Conservation (phyloP, 2,329 filamentous ascomycete genomes). For the Thermomyces lanuginosus region DNA sequence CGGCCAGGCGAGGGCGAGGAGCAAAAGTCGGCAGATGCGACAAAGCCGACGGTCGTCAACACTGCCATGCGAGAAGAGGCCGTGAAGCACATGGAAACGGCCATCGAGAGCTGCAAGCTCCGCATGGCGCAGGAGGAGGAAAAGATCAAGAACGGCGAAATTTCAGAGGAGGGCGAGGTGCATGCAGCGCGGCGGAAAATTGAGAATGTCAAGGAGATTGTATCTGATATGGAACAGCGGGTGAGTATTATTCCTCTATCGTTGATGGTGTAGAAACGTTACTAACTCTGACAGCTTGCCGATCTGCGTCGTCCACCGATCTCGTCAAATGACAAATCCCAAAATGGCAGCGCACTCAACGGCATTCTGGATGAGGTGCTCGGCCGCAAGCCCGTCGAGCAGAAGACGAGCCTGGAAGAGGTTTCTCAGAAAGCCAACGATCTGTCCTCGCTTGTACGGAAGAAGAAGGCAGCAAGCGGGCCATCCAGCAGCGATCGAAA, state of each 20-base stretch:
- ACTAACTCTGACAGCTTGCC: conserved; percentile 28
- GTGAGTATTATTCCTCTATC: conserved; percentile 20
- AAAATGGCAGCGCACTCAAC: conserved; percentile 29
- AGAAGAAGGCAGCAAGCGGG: conserved; percentile 31
- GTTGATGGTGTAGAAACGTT: neutral
- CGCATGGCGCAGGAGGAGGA: conserved; percentile 39
- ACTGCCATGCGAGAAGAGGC: conserved; percentile 42
- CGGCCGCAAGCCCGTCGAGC: conserved; percentile 36
- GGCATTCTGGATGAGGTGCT: conserved; percentile 44
- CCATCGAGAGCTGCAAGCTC: conserved; percentile 41
- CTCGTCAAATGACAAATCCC: conserved; percentile 25
- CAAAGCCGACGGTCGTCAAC: conserved; percentile 26
- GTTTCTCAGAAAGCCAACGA: conserved; percentile 43
- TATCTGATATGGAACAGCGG: conserved; percentile 44
- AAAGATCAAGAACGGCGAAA: conserved; percentile 21
- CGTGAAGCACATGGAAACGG: conserved; percentile 42
- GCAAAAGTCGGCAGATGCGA: neutral
- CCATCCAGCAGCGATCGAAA: conserved; percentile 11
- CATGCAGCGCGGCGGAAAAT: conserved; percentile 32
- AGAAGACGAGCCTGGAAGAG: conserved; percentile 38
- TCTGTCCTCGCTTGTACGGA: conserved; percentile 41
- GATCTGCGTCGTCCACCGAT: conserved; percentile 42
- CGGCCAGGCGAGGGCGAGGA: conserved; percentile 18
- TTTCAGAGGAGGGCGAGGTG: conserved; percentile 25
- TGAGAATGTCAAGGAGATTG: conserved; percentile 43